These are phyloP conservation scores for Dactylellina parvicollis DNA, from an alignment of 2,329 filamentous ascomycete genomes.

Conservation along the genomic window DNA sequence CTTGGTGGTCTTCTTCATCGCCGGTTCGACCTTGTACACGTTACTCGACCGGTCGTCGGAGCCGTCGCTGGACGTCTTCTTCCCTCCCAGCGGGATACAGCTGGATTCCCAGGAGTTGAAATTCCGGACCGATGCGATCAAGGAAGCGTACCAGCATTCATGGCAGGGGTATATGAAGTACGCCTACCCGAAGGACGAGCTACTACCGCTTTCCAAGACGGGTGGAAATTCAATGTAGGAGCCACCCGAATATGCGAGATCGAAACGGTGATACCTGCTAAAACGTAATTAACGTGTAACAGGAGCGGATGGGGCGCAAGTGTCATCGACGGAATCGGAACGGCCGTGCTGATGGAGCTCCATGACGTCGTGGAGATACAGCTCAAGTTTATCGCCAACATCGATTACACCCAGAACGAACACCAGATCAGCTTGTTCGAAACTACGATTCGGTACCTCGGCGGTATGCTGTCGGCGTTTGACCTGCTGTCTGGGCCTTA, in stretches of 20 bases:
- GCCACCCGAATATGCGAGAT: background rate
- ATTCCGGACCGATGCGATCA: constrained; percentile 69
- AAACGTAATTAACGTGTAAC: background rate
- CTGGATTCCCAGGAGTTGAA: background rate
- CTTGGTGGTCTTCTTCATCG: constrained; percentile 24
- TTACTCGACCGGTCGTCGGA: background rate
- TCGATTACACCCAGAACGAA: constrained; percentile 72
- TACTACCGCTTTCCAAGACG: constrained; percentile 73
- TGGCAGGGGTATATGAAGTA: constrained; percentile 79
- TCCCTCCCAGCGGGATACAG: constrained; percentile 30
- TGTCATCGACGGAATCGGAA: constrained; percentile 81
- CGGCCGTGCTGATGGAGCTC: constrained; percentile 80
- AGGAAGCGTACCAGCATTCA: constrained; percentile 74
- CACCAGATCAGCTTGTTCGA: constrained; percentile 80
- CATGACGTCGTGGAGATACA: constrained; percentile 75
- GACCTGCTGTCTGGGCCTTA: constrained; percentile 75
- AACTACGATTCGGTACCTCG: constrained; percentile 88
- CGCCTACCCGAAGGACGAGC: constrained; percentile 80
- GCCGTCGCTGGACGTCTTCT: constrained; percentile 3
- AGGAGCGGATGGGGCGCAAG: constrained; percentile 88
- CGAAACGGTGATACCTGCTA: background rate
- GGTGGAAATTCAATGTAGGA: constrained; percentile 75
- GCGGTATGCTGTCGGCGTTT: constrained; percentile 77
- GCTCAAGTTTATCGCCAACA: constrained; percentile 73
- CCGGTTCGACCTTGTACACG: constrained; percentile 23